Evolutionary conservation across 352 stramenopile species (phyloP).

Genomic region (Blastocystis sp.): DNA sequence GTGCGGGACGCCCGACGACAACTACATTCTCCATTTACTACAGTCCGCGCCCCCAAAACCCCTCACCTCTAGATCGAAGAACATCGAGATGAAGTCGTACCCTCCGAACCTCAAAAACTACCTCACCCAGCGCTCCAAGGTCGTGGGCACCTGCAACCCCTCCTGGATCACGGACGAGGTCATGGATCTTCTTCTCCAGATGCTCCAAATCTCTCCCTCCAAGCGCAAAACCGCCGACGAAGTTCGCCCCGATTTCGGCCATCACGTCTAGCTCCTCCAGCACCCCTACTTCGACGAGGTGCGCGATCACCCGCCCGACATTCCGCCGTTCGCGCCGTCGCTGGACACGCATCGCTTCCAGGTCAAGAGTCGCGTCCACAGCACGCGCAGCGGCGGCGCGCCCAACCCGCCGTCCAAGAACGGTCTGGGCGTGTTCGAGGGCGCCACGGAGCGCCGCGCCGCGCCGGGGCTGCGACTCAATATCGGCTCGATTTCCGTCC

Average conservation of each 20-base stretch:
- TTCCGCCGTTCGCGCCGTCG: background rate
- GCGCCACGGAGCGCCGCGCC: too few relatives aligned
- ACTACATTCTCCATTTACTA: conserved; percentile 11
- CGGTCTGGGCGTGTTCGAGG: background rate
- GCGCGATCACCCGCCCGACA: background rate
- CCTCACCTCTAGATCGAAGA: background rate
- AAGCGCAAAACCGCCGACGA: conserved; percentile 36
- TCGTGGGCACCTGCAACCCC: conserved; percentile 22
- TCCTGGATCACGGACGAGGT: conserved; percentile 45
- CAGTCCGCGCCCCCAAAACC: background rate
- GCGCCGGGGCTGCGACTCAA: background rate
- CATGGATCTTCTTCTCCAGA: conserved; percentile 21
- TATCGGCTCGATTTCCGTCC: background rate
- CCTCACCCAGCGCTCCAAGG: background rate
- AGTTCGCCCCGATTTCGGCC: background rate
- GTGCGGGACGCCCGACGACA: conserved; percentile 13
- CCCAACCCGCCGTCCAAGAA: background rate
- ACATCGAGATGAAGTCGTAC: conserved; percentile 19
- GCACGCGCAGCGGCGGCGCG: background rate
- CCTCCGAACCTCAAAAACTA: background rate
- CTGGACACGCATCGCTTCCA: conserved; percentile 47
- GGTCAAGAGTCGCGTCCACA: conserved; percentile 4
- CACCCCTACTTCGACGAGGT: conserved; percentile 57
- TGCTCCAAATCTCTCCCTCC: conserved; percentile 34
- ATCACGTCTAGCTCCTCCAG: conserved; percentile 22